phyloP scores from a whole-genome alignment of 177 flowering plant genomes.

The Vitis hybrid region DNA sequence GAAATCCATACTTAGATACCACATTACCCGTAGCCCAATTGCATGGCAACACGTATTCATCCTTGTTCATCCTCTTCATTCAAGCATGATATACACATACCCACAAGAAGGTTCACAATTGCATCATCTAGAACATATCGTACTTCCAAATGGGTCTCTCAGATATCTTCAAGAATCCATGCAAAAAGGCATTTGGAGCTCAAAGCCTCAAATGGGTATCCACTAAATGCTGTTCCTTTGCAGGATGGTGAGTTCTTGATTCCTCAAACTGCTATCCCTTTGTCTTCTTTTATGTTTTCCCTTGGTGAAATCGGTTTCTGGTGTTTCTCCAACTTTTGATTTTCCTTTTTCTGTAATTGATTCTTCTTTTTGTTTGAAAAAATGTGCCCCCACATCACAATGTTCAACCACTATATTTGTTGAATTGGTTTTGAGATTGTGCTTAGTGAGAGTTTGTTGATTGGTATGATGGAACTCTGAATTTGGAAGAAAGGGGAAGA shows the following conservation, averaged over 20 bases:
- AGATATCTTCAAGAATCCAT: slow-evolving; percentile 19
- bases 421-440: too few species aligned
- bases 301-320: background rate
- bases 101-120: slow-evolving; percentile 5
- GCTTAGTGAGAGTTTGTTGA: too few species aligned
- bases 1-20: too few species aligned
- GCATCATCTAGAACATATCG: slow-evolving; percentile 16
- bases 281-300: background rate
- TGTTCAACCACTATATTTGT: too few species aligned
- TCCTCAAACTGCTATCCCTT: background rate
- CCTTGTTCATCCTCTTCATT: slow-evolving; percentile 17
- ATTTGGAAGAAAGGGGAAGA: too few species aligned
- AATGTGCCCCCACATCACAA: too few species aligned
- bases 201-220: slow-evolving; percentile 64
- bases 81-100: slow-evolving; percentile 16
- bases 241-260: slow-evolving; percentile 33
- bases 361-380: too few species aligned
- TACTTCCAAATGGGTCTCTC: slow-evolving; percentile 29
- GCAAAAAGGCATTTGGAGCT: slow-evolving; percentile 32
- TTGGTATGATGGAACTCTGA: too few species aligned
- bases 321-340: too few species aligned
- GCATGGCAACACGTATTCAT: slow-evolving; percentile 26
- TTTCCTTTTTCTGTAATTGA: too few species aligned
- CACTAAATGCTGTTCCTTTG: slow-evolving; percentile 33
- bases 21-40: background rate